Percentiles rank a stretch among this genome's conserved stretches.
phyloP scores from a whole-genome alignment of 192 early-diverging fungal species.

The Linnemannia schmuckeri region DNA sequence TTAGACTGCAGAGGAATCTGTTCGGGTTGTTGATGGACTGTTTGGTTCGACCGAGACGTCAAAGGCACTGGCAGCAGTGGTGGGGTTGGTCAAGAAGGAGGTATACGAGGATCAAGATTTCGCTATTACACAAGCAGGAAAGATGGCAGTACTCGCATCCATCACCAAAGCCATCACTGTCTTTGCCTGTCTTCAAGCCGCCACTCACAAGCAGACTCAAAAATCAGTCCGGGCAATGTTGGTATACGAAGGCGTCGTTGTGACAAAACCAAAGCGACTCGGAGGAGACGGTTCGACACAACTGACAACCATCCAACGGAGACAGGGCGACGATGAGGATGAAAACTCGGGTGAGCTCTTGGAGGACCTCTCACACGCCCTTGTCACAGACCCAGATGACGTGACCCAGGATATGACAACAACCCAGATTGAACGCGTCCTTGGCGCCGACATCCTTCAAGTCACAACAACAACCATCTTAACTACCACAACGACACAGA shows the following conservation, averaged over 20 bases:
- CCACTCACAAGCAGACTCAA: conserved; percentile 75
- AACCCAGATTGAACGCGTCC: conserved; percentile 47
- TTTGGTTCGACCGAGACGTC: conserved; percentile 98
- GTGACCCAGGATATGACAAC: conserved; percentile 54
- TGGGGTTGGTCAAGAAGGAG: conserved; percentile 83
- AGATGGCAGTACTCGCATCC: conserved; percentile 76
- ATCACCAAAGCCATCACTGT: conserved; percentile 88
- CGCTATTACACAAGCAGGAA: conserved; percentile 69
- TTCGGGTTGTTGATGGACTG: conserved; percentile 91
- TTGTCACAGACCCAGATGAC: conserved; percentile 50
- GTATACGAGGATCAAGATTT: conserved; percentile 77
- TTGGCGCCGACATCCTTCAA: conserved; percentile 50
- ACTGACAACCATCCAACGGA: conserved; percentile 4
- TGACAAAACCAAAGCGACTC: conserved; percentile 55
- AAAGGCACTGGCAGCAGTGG: conserved; percentile 84
- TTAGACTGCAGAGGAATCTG: conserved; percentile 88
- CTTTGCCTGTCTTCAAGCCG: conserved; percentile 87
- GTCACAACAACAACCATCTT: conserved; percentile 50
- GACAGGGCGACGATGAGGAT: conserved; percentile 56
- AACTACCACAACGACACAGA: conserved; percentile 48
- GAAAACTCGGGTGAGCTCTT: conserved; percentile 42
- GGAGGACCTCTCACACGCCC: conserved; percentile 40
- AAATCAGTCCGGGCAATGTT: conserved; percentile 59
- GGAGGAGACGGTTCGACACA: conserved; percentile 45
- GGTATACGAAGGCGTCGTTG: conserved; percentile 74